phyloP scores from a whole-genome alignment of 176 grass and related monocot genomes.

The Musa acuminata region DNA sequence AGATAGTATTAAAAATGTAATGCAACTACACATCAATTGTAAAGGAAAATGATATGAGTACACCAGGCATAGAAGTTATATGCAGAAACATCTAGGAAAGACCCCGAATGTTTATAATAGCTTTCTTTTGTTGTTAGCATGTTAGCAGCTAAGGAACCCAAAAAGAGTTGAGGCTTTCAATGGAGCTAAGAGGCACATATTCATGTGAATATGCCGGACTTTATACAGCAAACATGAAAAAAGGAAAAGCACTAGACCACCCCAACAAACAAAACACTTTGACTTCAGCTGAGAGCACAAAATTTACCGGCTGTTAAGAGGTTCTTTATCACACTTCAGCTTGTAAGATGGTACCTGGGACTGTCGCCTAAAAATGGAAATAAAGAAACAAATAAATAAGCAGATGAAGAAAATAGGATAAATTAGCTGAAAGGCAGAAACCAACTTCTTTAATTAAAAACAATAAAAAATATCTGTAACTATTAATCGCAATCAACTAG shows the following conservation, averaged over 20 bases:
- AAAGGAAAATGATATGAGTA: not conserved
- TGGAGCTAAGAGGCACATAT: not conserved
- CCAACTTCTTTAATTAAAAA: not conserved
- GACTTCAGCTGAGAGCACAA: not conserved
- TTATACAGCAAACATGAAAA: not conserved
- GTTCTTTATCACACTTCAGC: conserved; percentile 86
- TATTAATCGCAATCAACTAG: too few relatives aligned
- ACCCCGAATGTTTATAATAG: not conserved
- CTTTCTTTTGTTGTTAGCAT: not conserved
- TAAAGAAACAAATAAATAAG: conserved; percentile 8
- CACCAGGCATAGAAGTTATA: not conserved
- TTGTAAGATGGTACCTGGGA: conserved; percentile 75
- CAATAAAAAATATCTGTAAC: too few relatives aligned
- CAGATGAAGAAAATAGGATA: conserved; percentile 6
- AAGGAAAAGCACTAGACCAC: not conserved
- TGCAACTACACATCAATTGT: conserved; percentile 1
- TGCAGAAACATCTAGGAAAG: not conserved
- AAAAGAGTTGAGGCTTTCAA: not conserved
- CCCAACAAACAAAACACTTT: not conserved
- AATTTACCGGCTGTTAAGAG: conserved; percentile 73
- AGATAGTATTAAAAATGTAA: not conserved
- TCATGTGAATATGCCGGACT: not conserved
- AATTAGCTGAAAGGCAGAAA: conserved; percentile 7
- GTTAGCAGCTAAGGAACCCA: not conserved
- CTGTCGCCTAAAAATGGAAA: conserved; percentile 63